phyloP scores from a whole-genome alignment of 345 rosid species.

The Eucalyptus pumila region DNA sequence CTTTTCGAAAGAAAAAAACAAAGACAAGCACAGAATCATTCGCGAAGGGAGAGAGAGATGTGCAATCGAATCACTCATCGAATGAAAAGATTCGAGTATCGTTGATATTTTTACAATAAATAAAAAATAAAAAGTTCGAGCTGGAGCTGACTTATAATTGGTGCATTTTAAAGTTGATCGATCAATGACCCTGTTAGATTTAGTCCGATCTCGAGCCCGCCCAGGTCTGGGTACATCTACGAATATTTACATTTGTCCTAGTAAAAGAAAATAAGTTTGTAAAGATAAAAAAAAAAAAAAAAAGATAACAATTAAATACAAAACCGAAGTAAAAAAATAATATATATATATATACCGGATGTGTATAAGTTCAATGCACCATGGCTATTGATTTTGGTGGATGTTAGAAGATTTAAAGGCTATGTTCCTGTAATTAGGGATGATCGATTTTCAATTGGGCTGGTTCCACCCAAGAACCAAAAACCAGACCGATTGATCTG shows the following conservation, averaged over 20 bases:
- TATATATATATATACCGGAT: accelerated
- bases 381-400: too few species aligned
- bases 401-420: neutral
- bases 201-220: neutral
- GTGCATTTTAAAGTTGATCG: neutral
- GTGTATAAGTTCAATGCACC: too few species aligned
- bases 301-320: neutral
- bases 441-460: neutral
- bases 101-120: neutral
- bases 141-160: neutral
- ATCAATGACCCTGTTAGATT: neutral
- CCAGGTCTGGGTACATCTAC: neutral
- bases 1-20: neutral
- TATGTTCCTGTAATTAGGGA: neutral
- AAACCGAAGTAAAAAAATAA: accelerated
- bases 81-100: neutral
- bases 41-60: too few species aligned
- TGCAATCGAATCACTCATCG: neutral
- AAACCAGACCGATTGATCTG: accelerated
- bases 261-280: neutral
- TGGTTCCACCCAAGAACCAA: neutral
- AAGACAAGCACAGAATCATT: neutral
- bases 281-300: neutral
- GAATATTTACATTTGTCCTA: neutral
- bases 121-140: neutral